Conservation (phyloP, 495 filamentous ascomycete species). For the Xylaria cubensis region DNA sequence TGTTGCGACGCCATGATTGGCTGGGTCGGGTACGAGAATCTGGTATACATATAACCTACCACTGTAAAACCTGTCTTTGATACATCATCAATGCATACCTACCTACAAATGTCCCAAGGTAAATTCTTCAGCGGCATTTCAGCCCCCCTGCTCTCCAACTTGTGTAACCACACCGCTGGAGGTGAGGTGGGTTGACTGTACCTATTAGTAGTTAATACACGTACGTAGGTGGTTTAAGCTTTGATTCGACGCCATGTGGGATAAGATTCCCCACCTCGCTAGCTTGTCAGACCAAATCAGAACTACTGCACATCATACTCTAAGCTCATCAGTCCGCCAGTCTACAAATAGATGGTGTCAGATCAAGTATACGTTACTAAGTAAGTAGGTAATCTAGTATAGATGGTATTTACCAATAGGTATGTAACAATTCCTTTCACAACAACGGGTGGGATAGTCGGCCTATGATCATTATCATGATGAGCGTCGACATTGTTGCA, state of each 20-base stretch:
- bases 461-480: neutral
- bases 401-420: neutral
- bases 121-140: neutral
- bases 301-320: too few species aligned
- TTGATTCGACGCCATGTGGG: constrained; percentile 18
- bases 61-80: too few species aligned
- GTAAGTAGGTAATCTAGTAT: too few species aligned
- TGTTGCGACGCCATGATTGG: neutral
- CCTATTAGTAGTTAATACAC: too few species aligned
- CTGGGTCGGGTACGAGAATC: neutral
- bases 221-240: neutral
- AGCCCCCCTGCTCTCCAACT: neutral
- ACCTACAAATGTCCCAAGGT: too few species aligned
- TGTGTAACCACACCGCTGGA: constrained; percentile 7
- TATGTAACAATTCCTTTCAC: neutral
- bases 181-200: too few species aligned
- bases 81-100: too few species aligned
- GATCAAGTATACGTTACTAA: too few species aligned
- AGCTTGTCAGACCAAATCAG: neutral
- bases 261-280: constrained; percentile 10
- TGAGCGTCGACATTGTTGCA: constrained; percentile 2
- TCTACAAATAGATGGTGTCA: neutral
- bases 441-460: neutral
- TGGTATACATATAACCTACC: too few species aligned
- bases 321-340: neutral